Conservation (phyloP, 1,284 basidiomycete genomes). For the Papiliotrema flavescens region DNA sequence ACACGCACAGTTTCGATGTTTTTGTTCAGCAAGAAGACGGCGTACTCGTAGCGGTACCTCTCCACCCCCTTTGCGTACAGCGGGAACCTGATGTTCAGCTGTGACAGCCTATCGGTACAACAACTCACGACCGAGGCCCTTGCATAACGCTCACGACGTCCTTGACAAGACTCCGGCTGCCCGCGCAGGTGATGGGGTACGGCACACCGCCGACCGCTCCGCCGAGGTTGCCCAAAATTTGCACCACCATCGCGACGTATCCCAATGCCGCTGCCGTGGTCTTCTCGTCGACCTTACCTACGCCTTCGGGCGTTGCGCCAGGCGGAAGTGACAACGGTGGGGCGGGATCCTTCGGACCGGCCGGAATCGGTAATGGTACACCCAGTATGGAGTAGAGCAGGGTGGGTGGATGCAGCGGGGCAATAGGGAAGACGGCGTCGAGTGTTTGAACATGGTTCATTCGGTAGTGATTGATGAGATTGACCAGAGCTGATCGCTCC, state of each 20-base stretch:
- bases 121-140: slow-evolving; percentile 77
- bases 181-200: slow-evolving; percentile 84
- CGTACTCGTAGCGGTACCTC: slow-evolving; percentile 95
- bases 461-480: slow-evolving; percentile 58
- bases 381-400: slow-evolving; percentile 78
- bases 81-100: slow-evolving; percentile 65
- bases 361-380: slow-evolving; percentile 79
- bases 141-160: slow-evolving; percentile 91
- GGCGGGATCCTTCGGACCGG: slow-evolving; percentile 69
- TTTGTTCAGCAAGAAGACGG: slow-evolving; percentile 94
- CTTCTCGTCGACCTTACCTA: slow-evolving; percentile 69
- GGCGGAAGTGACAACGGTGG: slow-evolving; percentile 69
- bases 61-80: slow-evolving; percentile 92
- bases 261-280: slow-evolving; percentile 79
- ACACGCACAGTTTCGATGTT: slow-evolving; percentile 82
- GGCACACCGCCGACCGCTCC: slow-evolving; percentile 58
- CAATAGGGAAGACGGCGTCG: slow-evolving; percentile 80
- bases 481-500: slow-evolving; percentile 51
- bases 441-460: slow-evolving; percentile 70
- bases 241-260: slow-evolving; percentile 77
- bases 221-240: slow-evolving; percentile 69
- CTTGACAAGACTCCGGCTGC: slow-evolving; percentile 79
- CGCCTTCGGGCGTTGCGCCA: slow-evolving; percentile 6
- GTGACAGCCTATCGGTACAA: neutral
- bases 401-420: slow-evolving; percentile 71